These are phyloP conservation scores for Phytophthora sp. DNA, from an alignment of 352 stramenopile genomes.

Conservation along the genomic window DNA sequence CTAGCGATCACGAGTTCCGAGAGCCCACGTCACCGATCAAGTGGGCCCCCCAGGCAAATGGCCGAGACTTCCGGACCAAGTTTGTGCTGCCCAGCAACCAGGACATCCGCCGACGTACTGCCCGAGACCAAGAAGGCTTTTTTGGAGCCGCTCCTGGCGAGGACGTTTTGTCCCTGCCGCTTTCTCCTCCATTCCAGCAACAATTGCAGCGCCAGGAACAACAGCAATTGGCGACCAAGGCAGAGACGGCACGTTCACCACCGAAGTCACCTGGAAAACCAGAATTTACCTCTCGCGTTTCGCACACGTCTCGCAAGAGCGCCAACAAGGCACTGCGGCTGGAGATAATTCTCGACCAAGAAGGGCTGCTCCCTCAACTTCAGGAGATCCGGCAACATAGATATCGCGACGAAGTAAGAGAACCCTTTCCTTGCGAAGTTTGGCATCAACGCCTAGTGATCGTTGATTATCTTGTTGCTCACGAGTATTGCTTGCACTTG, in stretches of 20 bases:
- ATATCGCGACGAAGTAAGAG: constrained; percentile 55
- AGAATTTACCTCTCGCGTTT: constrained; percentile 36
- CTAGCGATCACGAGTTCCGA: constrained; percentile 55
- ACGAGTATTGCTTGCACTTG: too few relatives aligned
- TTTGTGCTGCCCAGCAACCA: constrained; percentile 70
- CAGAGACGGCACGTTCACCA: constrained; percentile 15
- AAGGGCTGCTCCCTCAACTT: constrained; percentile 57
- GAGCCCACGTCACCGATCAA: constrained; percentile 31
- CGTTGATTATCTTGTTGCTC: background rate
- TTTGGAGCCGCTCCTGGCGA: constrained; percentile 46
- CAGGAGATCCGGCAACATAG: constrained; percentile 59
- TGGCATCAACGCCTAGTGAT: too few relatives aligned
- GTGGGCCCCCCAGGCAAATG: constrained; percentile 20
- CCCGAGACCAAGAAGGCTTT: constrained; percentile 69
- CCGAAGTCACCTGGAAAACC: constrained; percentile 8
- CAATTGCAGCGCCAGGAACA: constrained; percentile 24
- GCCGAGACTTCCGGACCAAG: constrained; percentile 71
- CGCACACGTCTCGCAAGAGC: constrained; percentile 72
- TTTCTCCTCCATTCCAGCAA: constrained; percentile 40
- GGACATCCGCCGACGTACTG: constrained; percentile 57
- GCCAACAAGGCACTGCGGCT: constrained; percentile 61
- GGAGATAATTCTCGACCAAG: constrained; percentile 68
- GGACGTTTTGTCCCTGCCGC: constrained; percentile 28
- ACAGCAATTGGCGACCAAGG: constrained; percentile 12
- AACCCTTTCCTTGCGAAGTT: too few relatives aligned